Conservation (phyloP, 2,329 filamentous ascomycete genomes). For the Xylariaceae sp. region DNA sequence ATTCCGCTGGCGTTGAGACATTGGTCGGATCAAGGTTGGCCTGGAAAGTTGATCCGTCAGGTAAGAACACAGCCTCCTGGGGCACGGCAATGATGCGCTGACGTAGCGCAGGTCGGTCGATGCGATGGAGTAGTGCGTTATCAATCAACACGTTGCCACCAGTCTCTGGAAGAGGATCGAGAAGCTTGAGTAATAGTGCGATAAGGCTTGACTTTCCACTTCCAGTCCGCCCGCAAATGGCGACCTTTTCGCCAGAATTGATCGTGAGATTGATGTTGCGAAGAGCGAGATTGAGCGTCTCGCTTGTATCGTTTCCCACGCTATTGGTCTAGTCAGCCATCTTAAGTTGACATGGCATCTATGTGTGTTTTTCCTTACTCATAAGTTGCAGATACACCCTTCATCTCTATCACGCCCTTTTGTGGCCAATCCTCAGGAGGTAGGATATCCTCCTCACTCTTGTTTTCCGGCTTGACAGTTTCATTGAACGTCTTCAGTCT, state of each 20-base stretch:
- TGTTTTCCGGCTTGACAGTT: constrained; percentile 33
- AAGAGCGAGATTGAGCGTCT: constrained; percentile 35
- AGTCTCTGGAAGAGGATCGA: constrained; percentile 41
- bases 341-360: neutral
- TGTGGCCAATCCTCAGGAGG: constrained; percentile 41
- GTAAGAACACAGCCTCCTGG: constrained; percentile 52
- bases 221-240: constrained; percentile 33
- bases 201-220: constrained; percentile 52
- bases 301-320: constrained; percentile 5
- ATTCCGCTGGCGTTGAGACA: constrained; percentile 30
- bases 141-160: constrained; percentile 45
- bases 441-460: constrained; percentile 33
- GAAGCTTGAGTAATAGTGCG: constrained; percentile 48
- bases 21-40: constrained; percentile 44
- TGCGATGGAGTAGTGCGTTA: constrained; percentile 36
- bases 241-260: constrained; percentile 12
- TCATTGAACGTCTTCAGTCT: constrained; percentile 39
- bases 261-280: constrained; percentile 14
- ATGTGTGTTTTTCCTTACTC: neutral
- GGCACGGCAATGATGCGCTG: constrained; percentile 50
- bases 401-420: constrained; percentile 34
- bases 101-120: constrained; percentile 46
- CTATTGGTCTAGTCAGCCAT: neutral
- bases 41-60: constrained; percentile 44
- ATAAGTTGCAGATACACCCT: constrained; percentile 40